These are phyloP conservation scores for Pseudogymnoascus sp. DNA, from an alignment of 2,329 filamentous ascomycete genomes.

Conservation along the genomic window DNA sequence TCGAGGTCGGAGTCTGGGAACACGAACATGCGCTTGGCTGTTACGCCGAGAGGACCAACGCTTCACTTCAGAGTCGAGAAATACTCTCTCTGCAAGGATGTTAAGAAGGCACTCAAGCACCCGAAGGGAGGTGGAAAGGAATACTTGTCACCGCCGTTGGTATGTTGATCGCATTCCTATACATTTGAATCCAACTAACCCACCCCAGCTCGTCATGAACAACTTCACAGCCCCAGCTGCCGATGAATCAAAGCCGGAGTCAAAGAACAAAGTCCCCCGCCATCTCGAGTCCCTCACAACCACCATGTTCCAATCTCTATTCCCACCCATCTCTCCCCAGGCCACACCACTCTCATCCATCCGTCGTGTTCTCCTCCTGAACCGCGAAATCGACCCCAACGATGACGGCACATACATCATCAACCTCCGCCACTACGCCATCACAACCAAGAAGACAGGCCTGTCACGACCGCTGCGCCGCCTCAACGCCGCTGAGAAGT, in stretches of 20 bases:
- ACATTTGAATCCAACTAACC: conserved; percentile 23
- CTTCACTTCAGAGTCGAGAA: conserved; percentile 91
- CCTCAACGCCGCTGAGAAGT: conserved; percentile 77
- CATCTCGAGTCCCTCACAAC: conserved; percentile 90
- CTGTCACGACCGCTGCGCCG: conserved; percentile 77
- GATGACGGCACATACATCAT: conserved; percentile 69
- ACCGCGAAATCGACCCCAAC: conserved; percentile 59
- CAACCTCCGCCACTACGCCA: conserved; percentile 89
- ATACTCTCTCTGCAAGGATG: conserved; percentile 89
- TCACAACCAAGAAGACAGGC: conserved; percentile 80
- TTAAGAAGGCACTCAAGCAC: conserved; percentile 74
- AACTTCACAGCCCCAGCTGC: conserved; percentile 69
- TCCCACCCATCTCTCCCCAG: conserved; percentile 91
- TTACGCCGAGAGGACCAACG: conserved; percentile 85
- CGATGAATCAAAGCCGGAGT: conserved; percentile 36
- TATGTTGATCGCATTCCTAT: conserved; percentile 31
- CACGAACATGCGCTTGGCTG: conserved; percentile 80
- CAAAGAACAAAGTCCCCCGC: conserved; percentile 70
- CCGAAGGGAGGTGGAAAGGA: conserved; percentile 78
- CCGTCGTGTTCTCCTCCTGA: conserved; percentile 80
- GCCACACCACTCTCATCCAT: conserved; percentile 87
- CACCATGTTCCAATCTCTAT: conserved; percentile 91
- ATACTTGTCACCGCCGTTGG: conserved; percentile 75
- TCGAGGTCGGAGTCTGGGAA: conserved; percentile 85
- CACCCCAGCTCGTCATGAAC: conserved; percentile 81